phyloP scores from a whole-genome alignment of 192 early-diverging fungal species.

The Backusella luteola region DNA sequence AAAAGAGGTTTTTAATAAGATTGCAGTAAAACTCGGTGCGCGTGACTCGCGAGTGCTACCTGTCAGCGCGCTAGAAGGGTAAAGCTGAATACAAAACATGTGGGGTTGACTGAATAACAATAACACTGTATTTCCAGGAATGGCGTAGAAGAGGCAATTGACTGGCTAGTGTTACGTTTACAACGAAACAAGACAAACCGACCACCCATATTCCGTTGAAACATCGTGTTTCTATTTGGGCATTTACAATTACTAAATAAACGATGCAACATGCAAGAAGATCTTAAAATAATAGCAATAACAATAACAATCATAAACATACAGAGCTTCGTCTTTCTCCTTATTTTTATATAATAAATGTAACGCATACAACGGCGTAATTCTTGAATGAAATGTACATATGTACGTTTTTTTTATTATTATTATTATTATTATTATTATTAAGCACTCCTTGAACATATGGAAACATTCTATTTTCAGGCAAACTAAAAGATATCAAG shows the following conservation, averaged over 20 bases:
- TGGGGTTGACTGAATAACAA: neutral
- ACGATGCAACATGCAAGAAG: conserved; percentile 5
- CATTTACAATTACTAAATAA: neutral
- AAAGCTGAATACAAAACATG: conserved; percentile 13
- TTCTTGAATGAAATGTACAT: conserved; percentile 1
- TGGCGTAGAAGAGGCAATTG: conserved; percentile 84
- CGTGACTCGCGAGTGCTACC: conserved; percentile 86
- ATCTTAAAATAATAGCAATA: conserved; percentile 2
- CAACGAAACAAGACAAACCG: conserved; percentile 78
- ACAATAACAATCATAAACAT: neutral
- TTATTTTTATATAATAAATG: neutral
- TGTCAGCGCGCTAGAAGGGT: conserved; percentile 83
- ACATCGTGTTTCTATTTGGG: conserved; percentile 5
- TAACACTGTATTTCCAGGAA: conserved; percentile 41
- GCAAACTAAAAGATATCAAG: neutral
- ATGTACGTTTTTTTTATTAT: neutral
- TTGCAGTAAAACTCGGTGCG: conserved; percentile 80
- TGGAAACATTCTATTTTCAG: conserved; percentile 6
- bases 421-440: neutral
- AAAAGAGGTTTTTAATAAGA: conserved; percentile 89
- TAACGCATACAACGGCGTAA: neutral
- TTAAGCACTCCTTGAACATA: neutral
- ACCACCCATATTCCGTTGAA: conserved; percentile 69
- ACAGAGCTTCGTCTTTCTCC: neutral
- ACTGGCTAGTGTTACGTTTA: conserved; percentile 86